phyloP scores from a whole-genome alignment of 441 rosid species.

The Adansonia grandidieri region DNA sequence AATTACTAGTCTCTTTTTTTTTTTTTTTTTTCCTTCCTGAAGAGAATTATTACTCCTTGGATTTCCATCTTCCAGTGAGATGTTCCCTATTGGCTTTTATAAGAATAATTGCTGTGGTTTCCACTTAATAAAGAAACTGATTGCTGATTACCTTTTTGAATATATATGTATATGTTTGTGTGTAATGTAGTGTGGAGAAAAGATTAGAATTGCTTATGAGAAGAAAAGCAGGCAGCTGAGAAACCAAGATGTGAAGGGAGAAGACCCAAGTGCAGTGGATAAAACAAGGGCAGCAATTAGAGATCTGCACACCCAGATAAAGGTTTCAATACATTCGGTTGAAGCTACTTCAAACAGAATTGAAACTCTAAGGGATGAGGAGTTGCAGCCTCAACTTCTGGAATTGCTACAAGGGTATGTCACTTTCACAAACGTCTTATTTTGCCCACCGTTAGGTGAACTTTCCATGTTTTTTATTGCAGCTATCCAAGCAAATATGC shows the following conservation, averaged over 20 bases:
- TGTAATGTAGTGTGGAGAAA: constrained; percentile 64
- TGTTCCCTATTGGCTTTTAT: neutral
- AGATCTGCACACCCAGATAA: constrained; percentile 80
- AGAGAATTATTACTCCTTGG: neutral
- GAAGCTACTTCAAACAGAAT: constrained; percentile 85
- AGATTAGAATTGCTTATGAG: constrained; percentile 78
- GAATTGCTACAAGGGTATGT: constrained; percentile 87
- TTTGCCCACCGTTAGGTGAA: constrained; percentile 1
- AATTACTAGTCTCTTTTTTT: neutral
- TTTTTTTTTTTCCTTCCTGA: neutral
- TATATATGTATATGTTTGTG: constrained; percentile 25
- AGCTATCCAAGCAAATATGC: neutral
- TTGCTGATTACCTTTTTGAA: constrained; percentile 25
- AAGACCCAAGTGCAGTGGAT: constrained; percentile 56
- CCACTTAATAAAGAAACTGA: constrained; percentile 1
- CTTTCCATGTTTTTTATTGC: neutral
- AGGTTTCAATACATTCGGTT: constrained; percentile 80
- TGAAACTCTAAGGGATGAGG: constrained; percentile 86
- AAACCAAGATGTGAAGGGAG: constrained; percentile 86
- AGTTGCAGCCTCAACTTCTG: constrained; percentile 89
- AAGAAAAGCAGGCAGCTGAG: constrained; percentile 77
- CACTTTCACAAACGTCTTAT: neutral
- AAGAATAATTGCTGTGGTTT: constrained; percentile 9
- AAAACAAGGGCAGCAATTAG: constrained; percentile 76
- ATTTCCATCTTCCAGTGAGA: neutral